phyloP scores from a whole-genome alignment of 2,329 filamentous ascomycete species.

The Ophiocordyceps camponoti-floridani region DNA sequence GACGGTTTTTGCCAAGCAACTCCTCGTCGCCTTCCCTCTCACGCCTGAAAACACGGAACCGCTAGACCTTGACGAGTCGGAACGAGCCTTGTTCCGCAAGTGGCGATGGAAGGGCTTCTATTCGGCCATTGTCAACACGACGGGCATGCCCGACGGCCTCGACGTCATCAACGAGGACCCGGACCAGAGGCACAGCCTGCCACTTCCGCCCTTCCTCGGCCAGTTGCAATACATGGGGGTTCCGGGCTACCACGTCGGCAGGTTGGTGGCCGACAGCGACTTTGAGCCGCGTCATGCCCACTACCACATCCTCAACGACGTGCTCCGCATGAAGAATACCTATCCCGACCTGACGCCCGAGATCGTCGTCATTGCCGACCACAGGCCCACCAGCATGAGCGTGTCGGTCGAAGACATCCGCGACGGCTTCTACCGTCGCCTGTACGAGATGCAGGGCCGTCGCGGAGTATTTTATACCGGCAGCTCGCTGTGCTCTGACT shows the following conservation, averaged over 20 bases:
- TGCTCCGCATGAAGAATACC: constrained; percentile 2
- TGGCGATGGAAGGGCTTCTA: constrained; percentile 15
- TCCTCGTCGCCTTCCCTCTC: constrained; percentile 19
- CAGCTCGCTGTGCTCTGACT: constrained; percentile 6
- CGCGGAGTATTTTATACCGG: constrained; percentile 19
- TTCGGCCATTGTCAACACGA: constrained; percentile 12
- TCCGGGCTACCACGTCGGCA: constrained; percentile 1
- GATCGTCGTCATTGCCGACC: constrained; percentile 13
- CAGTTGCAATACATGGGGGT: constrained; percentile 1
- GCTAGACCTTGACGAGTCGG: constrained; percentile 13
- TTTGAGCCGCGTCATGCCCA: constrained; percentile 4
- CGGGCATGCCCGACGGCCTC: constrained; percentile 7
- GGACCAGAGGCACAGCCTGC: constrained; percentile 5
- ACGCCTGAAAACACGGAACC: constrained; percentile 11
- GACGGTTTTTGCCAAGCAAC: constrained; percentile 15
- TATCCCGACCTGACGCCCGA: constrained; percentile 4
- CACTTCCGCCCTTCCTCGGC: constrained; percentile 5
- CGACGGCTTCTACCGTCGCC: constrained; percentile 14
- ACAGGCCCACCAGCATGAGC: constrained; percentile 10
- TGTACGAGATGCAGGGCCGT: constrained; percentile 16
- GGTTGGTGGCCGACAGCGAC: constrained; percentile 2
- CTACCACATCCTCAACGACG: constrained; percentile 2
- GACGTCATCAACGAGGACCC: constrained; percentile 8
- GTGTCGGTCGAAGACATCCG: constrained; percentile 11
- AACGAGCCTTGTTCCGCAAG: constrained; percentile 14